These are phyloP conservation scores for Funneliformis geosporum DNA, from an alignment of 192 early-diverging fungal genomes.

Conservation along the genomic window DNA sequence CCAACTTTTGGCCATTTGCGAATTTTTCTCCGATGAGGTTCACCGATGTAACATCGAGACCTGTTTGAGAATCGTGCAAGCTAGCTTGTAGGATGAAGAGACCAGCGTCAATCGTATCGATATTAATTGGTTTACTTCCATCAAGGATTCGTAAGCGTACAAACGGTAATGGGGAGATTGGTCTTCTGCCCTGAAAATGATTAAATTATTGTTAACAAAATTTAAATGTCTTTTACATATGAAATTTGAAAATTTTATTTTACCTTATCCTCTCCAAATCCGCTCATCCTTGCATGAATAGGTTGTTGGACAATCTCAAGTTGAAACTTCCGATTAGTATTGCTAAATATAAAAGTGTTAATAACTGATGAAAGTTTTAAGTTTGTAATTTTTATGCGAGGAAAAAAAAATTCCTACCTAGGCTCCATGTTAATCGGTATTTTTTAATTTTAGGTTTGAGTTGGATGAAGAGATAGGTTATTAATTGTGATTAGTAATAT, in stretches of 20 bases:
- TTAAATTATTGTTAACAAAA: too few relatives aligned
- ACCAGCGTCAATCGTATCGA: not conserved
- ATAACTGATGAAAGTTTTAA: not conserved
- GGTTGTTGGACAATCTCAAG: not conserved
- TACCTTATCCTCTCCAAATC: not conserved
- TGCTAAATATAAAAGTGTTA: not conserved
- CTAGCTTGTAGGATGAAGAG: not conserved
- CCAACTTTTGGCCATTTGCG: not conserved
- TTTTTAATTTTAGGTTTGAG: too few relatives aligned
- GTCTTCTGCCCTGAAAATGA: slow-evolving; percentile 3
- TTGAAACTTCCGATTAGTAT: not conserved
- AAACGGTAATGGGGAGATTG: not conserved
- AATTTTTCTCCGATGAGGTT: not conserved
- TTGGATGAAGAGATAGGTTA: too few relatives aligned
- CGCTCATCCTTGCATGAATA: not conserved
- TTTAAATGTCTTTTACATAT: too few relatives aligned
- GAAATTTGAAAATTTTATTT: not conserved
- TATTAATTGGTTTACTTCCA: not conserved
- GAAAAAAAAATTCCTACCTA: too few relatives aligned
- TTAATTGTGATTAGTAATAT: too few relatives aligned
- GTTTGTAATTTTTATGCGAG: too few relatives aligned
- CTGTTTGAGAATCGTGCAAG: not conserved
- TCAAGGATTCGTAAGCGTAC: not conserved
- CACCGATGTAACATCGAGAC: not conserved
- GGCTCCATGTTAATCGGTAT: too few relatives aligned